Evolutionary conservation across 73 alveolate genomes (phyloP), one percentile per base, ranked within the genome.

Genomic region (Paramecium sexaurelia): DNA sequence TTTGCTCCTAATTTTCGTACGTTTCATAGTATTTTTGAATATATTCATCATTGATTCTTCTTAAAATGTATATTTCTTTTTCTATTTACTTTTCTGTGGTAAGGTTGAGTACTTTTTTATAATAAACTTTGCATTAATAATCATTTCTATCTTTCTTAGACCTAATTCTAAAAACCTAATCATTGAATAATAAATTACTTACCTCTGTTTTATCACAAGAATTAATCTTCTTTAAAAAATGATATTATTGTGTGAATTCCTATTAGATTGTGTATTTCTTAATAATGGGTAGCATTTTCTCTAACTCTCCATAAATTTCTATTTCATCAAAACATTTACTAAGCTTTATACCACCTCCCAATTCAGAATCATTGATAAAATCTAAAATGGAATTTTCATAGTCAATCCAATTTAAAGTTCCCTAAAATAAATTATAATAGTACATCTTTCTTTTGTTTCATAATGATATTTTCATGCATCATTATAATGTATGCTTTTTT

Each of bases 61-160:
- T 61, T n/a, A 61, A 61, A 22, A 61, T 61, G 26, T 61, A 61
- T 13, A 29, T 8, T 61, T 61, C 83, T 13, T 61, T 61, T n/a
- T 61, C 83, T 26, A 61, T 61, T 61, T 61, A 32, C n/a, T 29
- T 29, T 61, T 61, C 83, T 15, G 17, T 61, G 26, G 39, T 61
- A 29, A 32, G 19, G 9, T 26, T 61, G 39, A 61, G 43, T 13
- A 6, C 24, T 61, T 61, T 22, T 32, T 61, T 61, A 61, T 61
- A 11, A 61, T 26, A 29, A 0, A 61, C 26, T 32, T 32, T 61
- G 26, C 83, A 61, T 61, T 61, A 32, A 61, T 61, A 61, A 61
- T 61, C 83, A 61, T 61, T 61, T 61, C 83, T 61, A 61, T 61
- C 83, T 61, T 13, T 29, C 26, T 61, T 61, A 26, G 83, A 61